Evolutionary conservation across 192 early-diverging fungal genomes (phyloP).

Genomic region (Backusella circina): DNA sequence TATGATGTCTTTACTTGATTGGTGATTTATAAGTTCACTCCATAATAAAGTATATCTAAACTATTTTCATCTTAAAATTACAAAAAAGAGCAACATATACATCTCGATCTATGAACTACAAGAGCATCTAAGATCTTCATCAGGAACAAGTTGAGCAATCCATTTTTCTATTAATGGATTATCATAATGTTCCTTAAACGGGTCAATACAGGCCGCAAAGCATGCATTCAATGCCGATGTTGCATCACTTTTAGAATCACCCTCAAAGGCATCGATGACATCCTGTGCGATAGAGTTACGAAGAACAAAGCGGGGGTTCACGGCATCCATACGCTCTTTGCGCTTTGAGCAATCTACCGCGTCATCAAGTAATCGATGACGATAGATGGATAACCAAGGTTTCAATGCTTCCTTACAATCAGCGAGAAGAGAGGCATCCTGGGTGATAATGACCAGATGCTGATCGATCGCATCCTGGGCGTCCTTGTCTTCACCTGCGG

Average conservation of each 20-base stretch:
- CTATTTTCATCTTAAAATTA: too few relatives aligned
- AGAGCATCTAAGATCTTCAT: slow-evolving; percentile 9
- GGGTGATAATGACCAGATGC: slow-evolving; percentile 20
- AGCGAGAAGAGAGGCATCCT: slow-evolving; percentile 25
- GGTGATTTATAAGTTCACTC: too few relatives aligned
- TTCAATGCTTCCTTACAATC: slow-evolving; percentile 33
- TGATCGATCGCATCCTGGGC: slow-evolving; percentile 12
- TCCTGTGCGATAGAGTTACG: slow-evolving; percentile 79
- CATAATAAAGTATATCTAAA: too few relatives aligned
- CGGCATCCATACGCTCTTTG: slow-evolving; percentile 52
- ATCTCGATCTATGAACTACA: slow-evolving; percentile 1
- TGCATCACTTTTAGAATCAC: slow-evolving; percentile 32
- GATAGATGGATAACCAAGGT: slow-evolving; percentile 58
- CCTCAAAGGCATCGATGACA: slow-evolving; percentile 50
- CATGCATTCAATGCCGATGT: slow-evolving; percentile 38
- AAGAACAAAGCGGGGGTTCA: slow-evolving; percentile 76
- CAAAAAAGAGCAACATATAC: background rate
- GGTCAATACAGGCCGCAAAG: slow-evolving; percentile 52
- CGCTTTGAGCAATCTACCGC: slow-evolving; percentile 21
- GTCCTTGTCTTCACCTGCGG: slow-evolving; percentile 11
- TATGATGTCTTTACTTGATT: too few relatives aligned
- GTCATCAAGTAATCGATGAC: slow-evolving; percentile 42
- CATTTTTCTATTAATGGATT: slow-evolving; percentile 5
- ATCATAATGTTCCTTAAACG: slow-evolving; percentile 46
- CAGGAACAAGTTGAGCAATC: slow-evolving; percentile 34